phyloP scores from a whole-genome alignment of 2,329 filamentous ascomycete genomes.

The Phialemoniopsis sp. region DNA sequence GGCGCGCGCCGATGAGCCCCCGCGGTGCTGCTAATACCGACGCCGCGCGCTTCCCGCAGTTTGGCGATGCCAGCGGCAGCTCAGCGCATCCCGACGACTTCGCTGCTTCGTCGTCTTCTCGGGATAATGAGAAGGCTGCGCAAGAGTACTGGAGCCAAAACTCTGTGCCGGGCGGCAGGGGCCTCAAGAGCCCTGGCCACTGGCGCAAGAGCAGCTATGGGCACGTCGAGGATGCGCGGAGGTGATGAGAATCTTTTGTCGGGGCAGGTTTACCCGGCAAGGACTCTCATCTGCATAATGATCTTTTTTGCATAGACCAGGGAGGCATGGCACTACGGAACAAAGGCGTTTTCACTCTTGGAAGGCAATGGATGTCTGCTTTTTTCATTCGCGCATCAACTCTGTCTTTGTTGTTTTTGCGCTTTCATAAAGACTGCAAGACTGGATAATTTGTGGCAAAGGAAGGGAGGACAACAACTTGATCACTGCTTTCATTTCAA shows the following conservation, averaged over 20 bases:
- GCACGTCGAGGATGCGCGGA: constrained; percentile 23
- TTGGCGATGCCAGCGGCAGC: constrained; percentile 6
- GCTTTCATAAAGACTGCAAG: no score
- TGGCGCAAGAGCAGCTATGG: constrained; percentile 29
- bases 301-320: no score
- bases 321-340: no score
- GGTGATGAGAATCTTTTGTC: no score
- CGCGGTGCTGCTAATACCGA: constrained; percentile 4
- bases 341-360: no score
- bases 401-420: no score
- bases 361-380: no score
- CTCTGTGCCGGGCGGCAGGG: constrained; percentile 9
- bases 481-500: no score
- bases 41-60: constrained; percentile 7
- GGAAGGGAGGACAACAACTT: no score
- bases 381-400: no score
- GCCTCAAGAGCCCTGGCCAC: constrained; percentile 18
- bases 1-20: constrained; percentile 19
- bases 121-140: constrained; percentile 20
- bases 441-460: no score
- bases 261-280: no score
- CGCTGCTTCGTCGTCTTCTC: constrained; percentile 9
- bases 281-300: neutral
- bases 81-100: constrained; percentile 5
- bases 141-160: neutral